Evolutionary conservation across 495 filamentous ascomycete genomes (phyloP), one percentile per base, ranked within the genome.

Genomic region (Mytilinidion resinicola): DNA sequence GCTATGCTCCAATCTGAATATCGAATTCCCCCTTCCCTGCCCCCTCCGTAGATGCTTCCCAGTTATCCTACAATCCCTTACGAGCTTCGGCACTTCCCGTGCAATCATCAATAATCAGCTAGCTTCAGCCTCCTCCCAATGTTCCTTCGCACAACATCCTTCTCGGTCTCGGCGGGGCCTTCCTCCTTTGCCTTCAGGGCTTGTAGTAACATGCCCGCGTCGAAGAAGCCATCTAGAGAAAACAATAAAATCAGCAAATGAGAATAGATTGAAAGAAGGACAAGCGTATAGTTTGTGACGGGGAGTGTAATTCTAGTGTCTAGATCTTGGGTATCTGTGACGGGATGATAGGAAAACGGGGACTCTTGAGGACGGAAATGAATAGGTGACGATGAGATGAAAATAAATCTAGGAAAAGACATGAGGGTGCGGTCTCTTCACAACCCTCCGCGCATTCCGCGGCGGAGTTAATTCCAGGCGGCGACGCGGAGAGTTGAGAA

Each of bases 141-240:
- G 44, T 74, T 70, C 15, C 71, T 55, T 56, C 71, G 70, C 12
- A 78, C 75, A 41, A 72, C 74, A 9, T 74, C 75, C 42, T 76
- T 73, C 50, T 79, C 67, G 60, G 80, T 78, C 15, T 71, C 71
- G 58, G 76, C 75, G 43, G 73, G 57, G 54, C 76, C 71, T 11
- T 73, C 67, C 20, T 68, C 66, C 44, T 67, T 72, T 64, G 63
- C 85, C 69, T 91, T 91, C 30, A 96, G 81, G 9, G 90, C 91
- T 70, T 92, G 88, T 8, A 92, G 78, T 7, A 96, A 80, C 89
- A 95, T 92, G 35, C 91, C 91, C 1, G 91, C 89, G 73, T 96
- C 91, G 73, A 96, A 96, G 78, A 96, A 96, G 38, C 91, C 91
- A 77, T 96, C 91, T 96, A 61, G 36, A 56, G 39, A 52, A 62